phyloP scores from a whole-genome alignment of 2,329 filamentous ascomycete genomes.

The Mycosphaerella sp. region DNA sequence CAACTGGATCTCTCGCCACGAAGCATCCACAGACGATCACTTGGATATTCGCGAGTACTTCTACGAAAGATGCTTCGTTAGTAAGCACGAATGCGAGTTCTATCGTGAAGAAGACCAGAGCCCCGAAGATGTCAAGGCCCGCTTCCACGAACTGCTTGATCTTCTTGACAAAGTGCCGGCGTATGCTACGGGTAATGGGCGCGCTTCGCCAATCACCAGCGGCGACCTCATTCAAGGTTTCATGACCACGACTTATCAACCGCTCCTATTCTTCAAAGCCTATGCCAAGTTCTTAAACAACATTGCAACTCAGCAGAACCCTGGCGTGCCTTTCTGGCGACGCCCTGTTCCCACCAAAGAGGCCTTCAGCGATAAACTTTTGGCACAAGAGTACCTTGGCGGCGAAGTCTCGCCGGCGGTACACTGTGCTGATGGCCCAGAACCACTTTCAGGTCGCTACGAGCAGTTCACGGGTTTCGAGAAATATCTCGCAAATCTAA shows the following conservation, averaged over 20 bases:
- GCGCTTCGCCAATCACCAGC: slow-evolving; percentile 17
- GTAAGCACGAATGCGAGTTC: slow-evolving; percentile 12
- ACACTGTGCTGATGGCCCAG: slow-evolving; percentile 21
- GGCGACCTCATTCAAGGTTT: slow-evolving; percentile 18
- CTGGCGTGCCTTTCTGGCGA: slow-evolving; percentile 19
- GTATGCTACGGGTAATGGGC: slow-evolving; percentile 16
- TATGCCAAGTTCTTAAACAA: slow-evolving; percentile 19
- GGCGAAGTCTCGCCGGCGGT: slow-evolving; percentile 18
- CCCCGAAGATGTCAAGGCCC: slow-evolving; percentile 14
- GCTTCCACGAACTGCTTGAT: slow-evolving; percentile 16
- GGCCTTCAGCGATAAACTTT: slow-evolving; percentile 18
- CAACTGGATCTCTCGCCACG: slow-evolving; percentile 20
- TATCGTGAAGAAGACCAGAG: slow-evolving; percentile 14
- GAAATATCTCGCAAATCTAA: slow-evolving; percentile 15
- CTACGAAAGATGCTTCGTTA: slow-evolving; percentile 12
- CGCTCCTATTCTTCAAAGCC: slow-evolving; percentile 18
- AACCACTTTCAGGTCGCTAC: slow-evolving; percentile 3
- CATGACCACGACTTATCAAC: slow-evolving; percentile 20
- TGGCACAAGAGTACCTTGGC: slow-evolving; percentile 17
- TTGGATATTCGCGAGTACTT: slow-evolving; percentile 8
- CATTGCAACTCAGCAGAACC: slow-evolving; percentile 14
- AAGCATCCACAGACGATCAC: slow-evolving; percentile 20
- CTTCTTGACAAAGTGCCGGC: slow-evolving; percentile 14
- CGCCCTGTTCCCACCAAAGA: slow-evolving; percentile 17
- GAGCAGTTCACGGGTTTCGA: slow-evolving; percentile 14